Evolutionary conservation across 345 rosid species (phyloP), one percentile per base, ranked within the genome.

Genomic region (Acer campestre): DNA sequence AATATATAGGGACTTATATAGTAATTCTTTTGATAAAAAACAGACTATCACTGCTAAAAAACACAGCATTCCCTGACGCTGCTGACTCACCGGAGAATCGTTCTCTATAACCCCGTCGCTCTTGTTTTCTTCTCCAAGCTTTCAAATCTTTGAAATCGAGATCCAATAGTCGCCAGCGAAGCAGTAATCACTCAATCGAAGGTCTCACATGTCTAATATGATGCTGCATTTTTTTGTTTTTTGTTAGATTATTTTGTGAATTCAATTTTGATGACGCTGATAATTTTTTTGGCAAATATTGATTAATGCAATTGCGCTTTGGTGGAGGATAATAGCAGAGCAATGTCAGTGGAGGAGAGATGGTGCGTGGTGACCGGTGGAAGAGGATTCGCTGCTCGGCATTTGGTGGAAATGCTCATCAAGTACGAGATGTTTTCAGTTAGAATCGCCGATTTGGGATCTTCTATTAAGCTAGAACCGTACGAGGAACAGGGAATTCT

Each of bases 301-400:
- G 58, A 53, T 16, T 53, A 16, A 53, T 49, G 17, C 4, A 9
- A 9, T 11, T 46, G 12, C 49, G 12, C 12, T 46, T 46, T 46
- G 49, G 3, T 10, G 2, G 49, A 10, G 0, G 3, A 46, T 46
- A 46, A 46, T 67, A 77, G 73, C 53, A 71, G 66, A 72, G 77
- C 61, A 63, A 84, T 88, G 89, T 70, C 78, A 80, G 82, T 78
- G 10, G 84, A 44, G 79, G 88, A 78, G 82, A 86, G 83, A 48
- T 91, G 96, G 95, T 94, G 97, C 66, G 88, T 90, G 53, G 97
- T 96, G 46, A 96, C 98, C 0, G 99, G 99, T 0, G 99, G 97
- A 68, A 86, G 99, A 80, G 99, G 98, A 56, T 96, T 96, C 73
- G 91, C 90, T 0, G 99, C 97, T 0, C 89, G 95, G 75, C 97